Conservation (phyloP, 495 filamentous ascomycete species). For the Xylaria curta region DNA sequence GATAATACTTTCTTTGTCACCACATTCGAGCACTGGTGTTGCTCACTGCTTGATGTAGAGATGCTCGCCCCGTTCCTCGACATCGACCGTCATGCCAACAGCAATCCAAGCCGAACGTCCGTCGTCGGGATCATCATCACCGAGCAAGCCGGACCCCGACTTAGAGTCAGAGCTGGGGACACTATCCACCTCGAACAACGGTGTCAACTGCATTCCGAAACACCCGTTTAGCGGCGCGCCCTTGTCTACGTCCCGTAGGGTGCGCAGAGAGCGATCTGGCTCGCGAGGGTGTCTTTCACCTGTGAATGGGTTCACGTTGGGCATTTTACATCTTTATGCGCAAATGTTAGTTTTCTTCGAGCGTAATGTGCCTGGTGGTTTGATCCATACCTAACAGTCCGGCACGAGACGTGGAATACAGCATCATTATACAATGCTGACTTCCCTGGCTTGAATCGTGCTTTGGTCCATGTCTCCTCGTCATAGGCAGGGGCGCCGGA, state of each 20-base stretch:
- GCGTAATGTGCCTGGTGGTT: background rate
- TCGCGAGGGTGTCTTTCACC: slow-evolving; percentile 73
- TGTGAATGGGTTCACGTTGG: slow-evolving; percentile 79
- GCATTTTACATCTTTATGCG: slow-evolving; percentile 70
- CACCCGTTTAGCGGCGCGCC: slow-evolving; percentile 75
- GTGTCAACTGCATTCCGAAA: slow-evolving; percentile 84
- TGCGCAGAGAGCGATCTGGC: slow-evolving; percentile 74
- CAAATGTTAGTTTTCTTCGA: slow-evolving; percentile 25
- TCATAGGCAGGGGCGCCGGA: slow-evolving; percentile 47
- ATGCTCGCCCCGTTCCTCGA: slow-evolving; percentile 47
- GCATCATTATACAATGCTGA: slow-evolving; percentile 39
- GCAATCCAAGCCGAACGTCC: slow-evolving; percentile 49
- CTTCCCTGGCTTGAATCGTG: slow-evolving; percentile 62
- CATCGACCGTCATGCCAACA: slow-evolving; percentile 52
- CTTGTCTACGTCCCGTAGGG: slow-evolving; percentile 73
- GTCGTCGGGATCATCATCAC: slow-evolving; percentile 31
- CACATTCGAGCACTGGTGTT: background rate
- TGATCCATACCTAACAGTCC: slow-evolving; percentile 62
- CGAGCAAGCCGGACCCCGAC: slow-evolving; percentile 6
- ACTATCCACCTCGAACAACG: slow-evolving; percentile 53
- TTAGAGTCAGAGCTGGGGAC: background rate
- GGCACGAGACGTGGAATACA: slow-evolving; percentile 66
- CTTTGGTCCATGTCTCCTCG: slow-evolving; percentile 82
- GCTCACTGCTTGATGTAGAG: slow-evolving; percentile 44
- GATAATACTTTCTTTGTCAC: too few species aligned